A percentile compares a stretch with the other conserved stretches of the same genome.
Evolutionary conservation across 345 rosid genomes (phyloP).

Genomic region (Hibiscus trionum): DNA sequence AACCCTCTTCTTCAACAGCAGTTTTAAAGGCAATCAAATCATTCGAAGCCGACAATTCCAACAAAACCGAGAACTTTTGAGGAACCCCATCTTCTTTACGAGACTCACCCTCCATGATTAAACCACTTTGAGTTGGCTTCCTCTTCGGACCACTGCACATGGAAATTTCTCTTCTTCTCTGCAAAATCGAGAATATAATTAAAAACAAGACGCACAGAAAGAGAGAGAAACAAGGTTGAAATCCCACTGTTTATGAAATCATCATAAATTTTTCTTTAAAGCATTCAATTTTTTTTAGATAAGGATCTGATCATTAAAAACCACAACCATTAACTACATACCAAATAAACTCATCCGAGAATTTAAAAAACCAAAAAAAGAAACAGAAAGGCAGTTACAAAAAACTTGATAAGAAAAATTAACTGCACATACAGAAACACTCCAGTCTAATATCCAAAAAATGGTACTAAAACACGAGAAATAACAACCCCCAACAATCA

Average conservation of each 20-base stretch:
- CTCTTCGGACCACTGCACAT: constrained; percentile 46
- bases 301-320: constrained; percentile 7
- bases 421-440: not conserved
- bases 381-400: constrained; percentile 28
- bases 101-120: constrained; percentile 31
- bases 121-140: constrained; percentile 25
- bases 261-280: constrained; percentile 2
- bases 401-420: not conserved
- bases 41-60: constrained; percentile 63
- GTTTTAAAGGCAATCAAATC: constrained; percentile 58
- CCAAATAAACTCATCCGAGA: constrained; percentile 5
- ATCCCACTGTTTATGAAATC: not conserved
- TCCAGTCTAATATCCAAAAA: not conserved
- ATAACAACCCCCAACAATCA: constrained; percentile 16
- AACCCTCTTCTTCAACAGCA: constrained; percentile 48
- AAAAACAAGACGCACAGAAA: constrained; percentile 3
- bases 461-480: not conserved
- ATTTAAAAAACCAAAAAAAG: not conserved
- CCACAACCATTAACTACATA: constrained; percentile 11
- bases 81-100: constrained; percentile 24
- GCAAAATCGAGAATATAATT: constrained; percentile 10
- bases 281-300: constrained; percentile 7
- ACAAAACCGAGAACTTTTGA: constrained; percentile 43
- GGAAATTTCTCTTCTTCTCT: constrained; percentile 17
- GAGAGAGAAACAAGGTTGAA: not conserved